These are phyloP conservation scores for Mortierella sp. DNA, from an alignment of 371 early-diverging fungal species.

Conservation along the genomic window DNA sequence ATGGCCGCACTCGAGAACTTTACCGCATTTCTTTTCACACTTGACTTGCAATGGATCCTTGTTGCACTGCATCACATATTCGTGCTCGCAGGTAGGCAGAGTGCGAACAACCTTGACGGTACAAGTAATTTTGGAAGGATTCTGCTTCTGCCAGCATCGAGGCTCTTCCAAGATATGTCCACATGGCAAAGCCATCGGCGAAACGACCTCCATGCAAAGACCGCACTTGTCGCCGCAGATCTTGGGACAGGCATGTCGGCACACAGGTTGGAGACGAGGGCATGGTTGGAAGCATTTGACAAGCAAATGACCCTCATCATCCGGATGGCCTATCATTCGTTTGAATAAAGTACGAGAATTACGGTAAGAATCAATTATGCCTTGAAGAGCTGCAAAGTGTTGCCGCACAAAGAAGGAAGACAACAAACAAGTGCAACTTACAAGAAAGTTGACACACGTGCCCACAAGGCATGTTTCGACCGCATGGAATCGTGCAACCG, in stretches of 20 bases:
- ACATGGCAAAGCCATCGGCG: slow-evolving; percentile 38
- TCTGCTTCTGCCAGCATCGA: slow-evolving; percentile 36
- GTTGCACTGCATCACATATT: slow-evolving; percentile 35
- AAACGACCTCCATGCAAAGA: slow-evolving; percentile 41
- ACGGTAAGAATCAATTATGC: background rate
- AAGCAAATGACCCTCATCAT: slow-evolving; percentile 26
- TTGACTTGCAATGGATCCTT: background rate
- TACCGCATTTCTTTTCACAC: slow-evolving; percentile 26
- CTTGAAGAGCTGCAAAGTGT: background rate
- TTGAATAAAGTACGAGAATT: background rate
- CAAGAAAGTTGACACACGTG: slow-evolving; percentile 58
- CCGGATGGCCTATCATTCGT: slow-evolving; percentile 36
- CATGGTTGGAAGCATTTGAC: slow-evolving; percentile 60
- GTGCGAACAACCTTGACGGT: slow-evolving; percentile 26
- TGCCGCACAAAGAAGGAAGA: background rate
- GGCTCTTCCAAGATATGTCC: slow-evolving; percentile 43
- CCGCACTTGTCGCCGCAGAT: slow-evolving; percentile 63
- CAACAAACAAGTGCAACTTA: slow-evolving; percentile 3
- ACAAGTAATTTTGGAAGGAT: slow-evolving; percentile 41
- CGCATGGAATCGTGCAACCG: slow-evolving; percentile 54
- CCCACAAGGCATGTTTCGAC: slow-evolving; percentile 43
- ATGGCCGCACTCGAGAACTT: slow-evolving; percentile 54
- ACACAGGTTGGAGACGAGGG: slow-evolving; percentile 48
- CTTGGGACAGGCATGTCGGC: slow-evolving; percentile 56
- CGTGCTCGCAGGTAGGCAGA: slow-evolving; percentile 58